Base-by-base conservation (phyloP, 768 basidiomycete genomes). In the Hericium rajendrae region DNA sequence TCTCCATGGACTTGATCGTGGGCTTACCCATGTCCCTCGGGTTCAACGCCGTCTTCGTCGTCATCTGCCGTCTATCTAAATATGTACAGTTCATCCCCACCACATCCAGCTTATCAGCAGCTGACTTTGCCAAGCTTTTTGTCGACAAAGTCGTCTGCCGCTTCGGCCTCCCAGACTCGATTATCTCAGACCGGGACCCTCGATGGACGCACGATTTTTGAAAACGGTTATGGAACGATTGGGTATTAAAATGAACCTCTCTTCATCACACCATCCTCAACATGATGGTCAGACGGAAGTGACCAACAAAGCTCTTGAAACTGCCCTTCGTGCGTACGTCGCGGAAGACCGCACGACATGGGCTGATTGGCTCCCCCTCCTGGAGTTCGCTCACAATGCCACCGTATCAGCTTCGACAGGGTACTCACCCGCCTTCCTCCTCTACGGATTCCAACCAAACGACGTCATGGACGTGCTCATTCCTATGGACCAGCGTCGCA, bases 401-500 rank as follows among this genome's bases (percentile, higher is more conserved):
- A 52, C 43, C 13, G 9, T 40, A 0, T 64, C 64, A 40, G 41
- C 52, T 0, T 46, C 63, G 0, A 66, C 66, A 0, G 59, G 59
- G 2, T 56, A 18, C 11, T 46, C 62, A 0, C 69, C 67, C 0
- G 57, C 51, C 5, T 64, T 59, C 48, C 38, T 66, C 0, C 58
- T 69, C 0, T 63, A 62, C 12, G 64, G 68, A 0, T 67, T 57
- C 24, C 9, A 63, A 8, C 62, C 58, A 1, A 38, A 6, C 13
- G n/a, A 3, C n/a, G 32, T 46, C 12, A 12, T 38, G 37, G 51
- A 52, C 28, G 16, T 18, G 10, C 1, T 52, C 6, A 32, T 32
- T 4, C 28, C 28, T 4, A 32, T 32, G 28, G 28, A 13, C 10
- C 2, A 50, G 2, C 51, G 9, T 4, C 32, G 3, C 51, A 9